phyloP scores from a whole-genome alignment of 2,329 filamentous ascomycete genomes.

The Chaetomium globosum region DNA sequence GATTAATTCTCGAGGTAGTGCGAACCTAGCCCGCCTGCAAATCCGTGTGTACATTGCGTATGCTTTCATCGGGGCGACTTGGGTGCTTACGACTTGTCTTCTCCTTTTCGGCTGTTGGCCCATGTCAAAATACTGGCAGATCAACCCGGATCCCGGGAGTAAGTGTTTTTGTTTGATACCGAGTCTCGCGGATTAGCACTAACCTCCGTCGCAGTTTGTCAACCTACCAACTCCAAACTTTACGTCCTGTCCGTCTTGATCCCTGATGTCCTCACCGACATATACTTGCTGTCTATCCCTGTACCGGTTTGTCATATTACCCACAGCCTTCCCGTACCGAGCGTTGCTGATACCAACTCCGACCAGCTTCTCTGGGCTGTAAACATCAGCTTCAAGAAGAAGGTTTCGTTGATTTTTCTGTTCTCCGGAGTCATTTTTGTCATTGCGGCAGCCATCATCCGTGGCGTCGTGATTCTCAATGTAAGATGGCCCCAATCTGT shows the following conservation, averaged over 20 bases:
- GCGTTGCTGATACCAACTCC: background rate
- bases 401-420: background rate
- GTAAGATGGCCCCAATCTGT: background rate
- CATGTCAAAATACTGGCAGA: background rate
- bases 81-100: background rate
- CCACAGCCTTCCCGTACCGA: background rate
- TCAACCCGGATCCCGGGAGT: background rate
- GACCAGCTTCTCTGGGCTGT: background rate
- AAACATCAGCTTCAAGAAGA: background rate
- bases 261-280: background rate
- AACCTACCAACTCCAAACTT: background rate
- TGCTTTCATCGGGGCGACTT: background rate
- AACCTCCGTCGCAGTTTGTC: background rate
- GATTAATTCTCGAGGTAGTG: background rate
- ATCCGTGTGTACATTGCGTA: background rate
- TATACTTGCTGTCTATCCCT: background rate
- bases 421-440: background rate
- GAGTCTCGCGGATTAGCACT: background rate
- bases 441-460: background rate
- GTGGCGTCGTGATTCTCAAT: background rate
- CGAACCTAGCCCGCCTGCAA: background rate
- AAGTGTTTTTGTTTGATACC: background rate
- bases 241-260: background rate
- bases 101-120: background rate
- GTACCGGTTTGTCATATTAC: background rate